phyloP scores from a whole-genome alignment of 805 yeast genomes.

The Candida patagonica region DNA sequence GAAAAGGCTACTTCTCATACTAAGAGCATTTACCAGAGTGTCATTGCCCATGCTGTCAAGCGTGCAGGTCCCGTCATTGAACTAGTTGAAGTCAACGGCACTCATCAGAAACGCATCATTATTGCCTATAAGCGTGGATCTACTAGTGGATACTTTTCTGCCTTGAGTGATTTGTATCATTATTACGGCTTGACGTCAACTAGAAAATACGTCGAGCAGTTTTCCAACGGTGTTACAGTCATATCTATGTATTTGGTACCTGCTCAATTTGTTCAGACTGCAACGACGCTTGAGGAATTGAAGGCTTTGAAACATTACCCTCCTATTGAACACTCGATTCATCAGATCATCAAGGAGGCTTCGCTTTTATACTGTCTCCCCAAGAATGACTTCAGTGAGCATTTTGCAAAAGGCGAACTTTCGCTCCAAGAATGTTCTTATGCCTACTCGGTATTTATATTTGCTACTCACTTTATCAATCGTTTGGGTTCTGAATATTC shows the following conservation, averaged over 20 bases:
- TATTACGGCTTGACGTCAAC: constrained; percentile 80
- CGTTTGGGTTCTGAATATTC: constrained; percentile 86
- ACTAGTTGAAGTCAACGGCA: constrained; percentile 68
- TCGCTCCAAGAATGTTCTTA: constrained; percentile 92
- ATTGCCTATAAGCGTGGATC: constrained; percentile 81
- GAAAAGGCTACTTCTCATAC: constrained; percentile 74
- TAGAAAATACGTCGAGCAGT: constrained; percentile 90
- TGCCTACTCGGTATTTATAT: constrained; percentile 87
- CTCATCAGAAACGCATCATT: constrained; percentile 77
- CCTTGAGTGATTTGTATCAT: constrained; percentile 75
- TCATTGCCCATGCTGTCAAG: constrained; percentile 56
- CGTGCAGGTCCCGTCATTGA: constrained; percentile 91
- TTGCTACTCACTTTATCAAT: constrained; percentile 90
- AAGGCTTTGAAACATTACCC: constrained; percentile 24
- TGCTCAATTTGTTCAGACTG: constrained; percentile 37
- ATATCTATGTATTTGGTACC: constrained; percentile 79
- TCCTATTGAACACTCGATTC: constrained; percentile 65
- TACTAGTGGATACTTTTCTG: constrained; percentile 80
- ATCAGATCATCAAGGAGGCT: constrained; percentile 89
- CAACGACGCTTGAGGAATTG: constrained; percentile 25
- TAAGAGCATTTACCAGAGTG: constrained; percentile 61
- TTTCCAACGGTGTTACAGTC: constrained; percentile 78
- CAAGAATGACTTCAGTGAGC: constrained; percentile 64
- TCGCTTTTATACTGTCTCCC: constrained; percentile 89
- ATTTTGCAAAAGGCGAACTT: constrained; percentile 64